Conservation (phyloP, 371 early-diverging fungal genomes). For the Thermomucor indicae-seudaticae region DNA sequence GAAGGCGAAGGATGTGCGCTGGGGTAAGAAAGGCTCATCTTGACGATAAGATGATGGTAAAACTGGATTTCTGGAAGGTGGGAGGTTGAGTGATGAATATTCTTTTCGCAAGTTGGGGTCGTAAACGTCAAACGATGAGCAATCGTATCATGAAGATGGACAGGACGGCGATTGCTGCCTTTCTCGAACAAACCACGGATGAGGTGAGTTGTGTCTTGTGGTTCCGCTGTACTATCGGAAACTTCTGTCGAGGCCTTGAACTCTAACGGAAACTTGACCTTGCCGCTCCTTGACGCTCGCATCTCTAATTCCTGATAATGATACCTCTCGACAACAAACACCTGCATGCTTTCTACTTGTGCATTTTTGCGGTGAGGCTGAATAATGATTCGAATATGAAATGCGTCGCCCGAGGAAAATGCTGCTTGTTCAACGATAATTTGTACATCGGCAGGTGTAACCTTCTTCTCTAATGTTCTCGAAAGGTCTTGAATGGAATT, state of each 20-base stretch:
- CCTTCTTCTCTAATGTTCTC: constrained; percentile 33
- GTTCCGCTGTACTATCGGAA: background rate
- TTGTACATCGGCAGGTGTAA: constrained; percentile 29
- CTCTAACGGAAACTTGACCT: constrained; percentile 14
- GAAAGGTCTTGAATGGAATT: constrained; percentile 34
- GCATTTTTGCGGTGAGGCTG: constrained; percentile 36
- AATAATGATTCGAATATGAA: constrained; percentile 29
- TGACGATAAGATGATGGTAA: constrained; percentile 26
- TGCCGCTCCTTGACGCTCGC: constrained; percentile 27
- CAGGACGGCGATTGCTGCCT: constrained; percentile 2
- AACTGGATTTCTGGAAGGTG: constrained; percentile 31
- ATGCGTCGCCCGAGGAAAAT: constrained; percentile 38
- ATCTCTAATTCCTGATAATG: constrained; percentile 29
- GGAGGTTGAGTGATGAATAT: constrained; percentile 32
- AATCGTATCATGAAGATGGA: constrained; percentile 28
- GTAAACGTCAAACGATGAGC: constrained; percentile 35
- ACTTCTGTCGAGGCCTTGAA: constrained; percentile 1
- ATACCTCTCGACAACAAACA: constrained; percentile 24
- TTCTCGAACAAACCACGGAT: constrained; percentile 23
- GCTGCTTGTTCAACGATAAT: constrained; percentile 38
- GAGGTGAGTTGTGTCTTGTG: constrained; percentile 11
- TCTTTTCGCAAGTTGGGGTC: constrained; percentile 34
- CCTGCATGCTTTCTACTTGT: constrained; percentile 28
- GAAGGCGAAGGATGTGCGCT: constrained; percentile 11
- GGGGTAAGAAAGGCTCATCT: constrained; percentile 24